phyloP scores from a whole-genome alignment of 2,329 filamentous ascomycete species.

The Helotiales sp. region DNA sequence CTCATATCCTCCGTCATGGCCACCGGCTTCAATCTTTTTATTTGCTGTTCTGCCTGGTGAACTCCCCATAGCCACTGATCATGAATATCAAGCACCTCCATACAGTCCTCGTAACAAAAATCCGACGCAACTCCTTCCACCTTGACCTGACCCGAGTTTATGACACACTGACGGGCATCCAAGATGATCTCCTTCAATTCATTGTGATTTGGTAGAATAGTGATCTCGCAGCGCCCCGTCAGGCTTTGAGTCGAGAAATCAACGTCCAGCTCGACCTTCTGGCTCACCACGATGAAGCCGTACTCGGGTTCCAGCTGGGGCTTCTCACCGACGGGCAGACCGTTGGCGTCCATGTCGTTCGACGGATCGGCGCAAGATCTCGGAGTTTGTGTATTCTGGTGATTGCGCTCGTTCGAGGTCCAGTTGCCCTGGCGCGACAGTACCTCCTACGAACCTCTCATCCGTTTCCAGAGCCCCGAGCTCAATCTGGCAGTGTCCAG shows the following conservation, averaged over 20 bases:
- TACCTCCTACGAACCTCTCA: constrained; percentile 34
- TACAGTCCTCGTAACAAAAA: constrained; percentile 60
- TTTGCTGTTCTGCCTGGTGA: constrained; percentile 76
- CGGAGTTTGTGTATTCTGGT: constrained; percentile 3
- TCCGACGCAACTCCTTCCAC: constrained; percentile 49
- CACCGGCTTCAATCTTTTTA: constrained; percentile 62
- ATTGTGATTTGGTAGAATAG: constrained; percentile 62
- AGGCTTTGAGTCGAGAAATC: constrained; percentile 79
- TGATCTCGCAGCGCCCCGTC: constrained; percentile 80
- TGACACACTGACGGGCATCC: constrained; percentile 66
- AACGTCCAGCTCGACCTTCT: constrained; percentile 88
- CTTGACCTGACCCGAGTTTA: constrained; percentile 59
- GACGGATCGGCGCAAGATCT: constrained; percentile 13
- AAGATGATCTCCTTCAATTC: constrained; percentile 63
- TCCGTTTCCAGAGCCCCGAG: constrained; percentile 32
- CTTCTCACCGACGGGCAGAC: constrained; percentile 13
- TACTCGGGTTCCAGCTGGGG: constrained; percentile 22
- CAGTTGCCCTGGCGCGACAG: constrained; percentile 34
- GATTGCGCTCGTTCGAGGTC: constrained; percentile 25
- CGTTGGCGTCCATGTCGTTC: constrained; percentile 38
- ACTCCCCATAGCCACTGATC: constrained; percentile 66
- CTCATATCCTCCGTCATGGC: constrained; percentile 37
- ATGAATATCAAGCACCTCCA: constrained; percentile 67
- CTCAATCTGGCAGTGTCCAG: constrained; percentile 16
- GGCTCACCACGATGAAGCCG: constrained; percentile 68